These are phyloP conservation scores for Scolecobasidium constrictum DNA, from an alignment of 2,329 filamentous ascomycete genomes.

Conservation along the genomic window DNA sequence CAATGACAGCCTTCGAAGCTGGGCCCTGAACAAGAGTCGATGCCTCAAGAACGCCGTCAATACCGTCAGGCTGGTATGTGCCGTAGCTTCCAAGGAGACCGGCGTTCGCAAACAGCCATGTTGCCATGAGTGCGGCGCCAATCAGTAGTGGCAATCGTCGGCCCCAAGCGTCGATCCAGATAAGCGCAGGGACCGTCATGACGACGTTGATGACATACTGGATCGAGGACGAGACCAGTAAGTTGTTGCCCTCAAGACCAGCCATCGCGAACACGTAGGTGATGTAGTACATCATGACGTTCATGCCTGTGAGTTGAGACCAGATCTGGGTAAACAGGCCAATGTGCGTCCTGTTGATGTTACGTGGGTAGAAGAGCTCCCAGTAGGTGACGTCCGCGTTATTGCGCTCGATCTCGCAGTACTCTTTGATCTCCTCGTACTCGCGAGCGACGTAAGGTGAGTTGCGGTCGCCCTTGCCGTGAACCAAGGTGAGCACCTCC, in stretches of 20 bases:
- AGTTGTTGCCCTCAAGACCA: conserved; percentile 46
- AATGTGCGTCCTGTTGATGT: conserved; percentile 63
- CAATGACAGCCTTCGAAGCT: conserved; percentile 43
- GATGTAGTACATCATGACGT: conserved; percentile 49
- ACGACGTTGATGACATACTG: conserved; percentile 71
- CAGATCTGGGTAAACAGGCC: conserved; percentile 66
- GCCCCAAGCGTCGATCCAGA: conserved; percentile 67
- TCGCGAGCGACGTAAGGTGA: conserved; percentile 57
- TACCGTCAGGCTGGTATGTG: conserved; percentile 26
- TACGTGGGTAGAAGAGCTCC: conserved; percentile 62
- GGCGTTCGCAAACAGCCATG: conserved; percentile 52
- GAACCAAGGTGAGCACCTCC: conserved; percentile 30
- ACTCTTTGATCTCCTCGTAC: conserved; percentile 60
- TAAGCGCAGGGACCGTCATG: conserved; percentile 65
- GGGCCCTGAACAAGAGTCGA: conserved; percentile 27
- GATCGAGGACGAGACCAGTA: conserved; percentile 56
- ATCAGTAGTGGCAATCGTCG: conserved; percentile 57
- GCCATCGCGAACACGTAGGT: conserved; percentile 63
- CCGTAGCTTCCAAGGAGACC: conserved; percentile 52
- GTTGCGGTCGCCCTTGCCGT: conserved; percentile 48
- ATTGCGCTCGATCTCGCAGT: conserved; percentile 60
- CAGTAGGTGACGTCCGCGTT: conserved; percentile 60
- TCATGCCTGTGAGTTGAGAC: conserved; percentile 69
- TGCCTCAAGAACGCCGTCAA: conserved; percentile 31
- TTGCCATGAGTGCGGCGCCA: conserved; percentile 53